phyloP scores from a whole-genome alignment of 805 yeast genomes.

The Clavispora fructus region DNA sequence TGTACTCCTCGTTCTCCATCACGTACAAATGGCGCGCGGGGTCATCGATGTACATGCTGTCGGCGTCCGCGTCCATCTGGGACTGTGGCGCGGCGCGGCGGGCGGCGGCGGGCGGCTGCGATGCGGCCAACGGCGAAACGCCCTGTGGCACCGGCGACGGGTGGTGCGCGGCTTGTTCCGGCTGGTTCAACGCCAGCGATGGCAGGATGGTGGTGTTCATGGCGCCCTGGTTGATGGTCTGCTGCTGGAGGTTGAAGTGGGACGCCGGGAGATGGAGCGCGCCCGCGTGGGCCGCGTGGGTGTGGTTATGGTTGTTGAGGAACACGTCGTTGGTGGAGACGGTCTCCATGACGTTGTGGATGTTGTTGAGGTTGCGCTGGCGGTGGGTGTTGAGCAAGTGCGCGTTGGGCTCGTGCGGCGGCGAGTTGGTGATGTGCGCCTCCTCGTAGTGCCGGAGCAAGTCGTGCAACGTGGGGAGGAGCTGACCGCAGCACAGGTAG shows the following conservation, averaged over 20 bases:
- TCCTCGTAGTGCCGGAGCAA: conserved; percentile 92
- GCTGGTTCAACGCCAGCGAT: conserved; percentile 10
- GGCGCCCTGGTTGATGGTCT: conserved; percentile 15
- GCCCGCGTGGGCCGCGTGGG: conserved; percentile 6
- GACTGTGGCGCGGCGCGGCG: conserved; percentile 12
- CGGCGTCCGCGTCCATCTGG: conserved; percentile 26
- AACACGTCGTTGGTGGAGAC: conserved; percentile 93
- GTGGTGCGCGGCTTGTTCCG: conserved; percentile 1
- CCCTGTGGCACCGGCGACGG: conserved; percentile 1
- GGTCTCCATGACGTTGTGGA: conserved; percentile 71
- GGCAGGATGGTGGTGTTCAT: conserved; percentile 12
- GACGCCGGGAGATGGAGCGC: conserved; percentile 15
- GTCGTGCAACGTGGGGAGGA: conserved; percentile 90
- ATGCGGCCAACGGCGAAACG: conserved; percentile 6
- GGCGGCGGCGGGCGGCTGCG: conserved; percentile 8
- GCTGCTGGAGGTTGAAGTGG: conserved; percentile 22
- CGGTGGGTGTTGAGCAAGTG: conserved; percentile 27
- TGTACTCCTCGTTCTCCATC: conserved; percentile 83
- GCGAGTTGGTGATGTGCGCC: conserved; percentile 70
- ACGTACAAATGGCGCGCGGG: conserved; percentile 94
- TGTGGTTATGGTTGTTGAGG: conserved; percentile 41
- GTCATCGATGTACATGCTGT: conserved; percentile 85
- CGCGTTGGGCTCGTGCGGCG: conserved; percentile 26
- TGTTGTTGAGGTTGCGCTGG: conserved; percentile 32
- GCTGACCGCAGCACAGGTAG: conserved; percentile 92